Base-by-base conservation (phyloP, 495 filamentous ascomycete species). In the Tuber microsphaerosporum region DNA sequence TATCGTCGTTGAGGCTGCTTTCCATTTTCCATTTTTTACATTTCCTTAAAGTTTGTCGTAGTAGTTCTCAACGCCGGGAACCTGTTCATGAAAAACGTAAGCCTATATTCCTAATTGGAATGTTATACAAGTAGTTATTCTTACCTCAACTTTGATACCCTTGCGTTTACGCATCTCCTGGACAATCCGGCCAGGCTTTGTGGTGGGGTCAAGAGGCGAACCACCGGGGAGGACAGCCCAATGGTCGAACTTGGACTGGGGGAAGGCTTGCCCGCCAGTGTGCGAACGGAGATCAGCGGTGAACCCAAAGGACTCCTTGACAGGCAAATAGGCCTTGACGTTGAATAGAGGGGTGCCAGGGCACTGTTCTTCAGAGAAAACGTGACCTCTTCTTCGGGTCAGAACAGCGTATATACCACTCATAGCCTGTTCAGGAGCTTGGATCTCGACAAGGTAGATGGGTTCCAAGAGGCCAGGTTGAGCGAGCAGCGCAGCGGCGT, bases 231-330 rank as follows among this genome's bases (percentile, higher is more conserved):
- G 89, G 81, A 95, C 86, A 86, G 94, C 90, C 93, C 93, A 99
- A 88, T 99, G 95, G 85, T 97, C 94, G 88, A 99, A 98, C 82
- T 98, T 93, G 76, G 89, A 91, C 88, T 97, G 94, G 82, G 95
- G 95, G 93, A 99, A 99, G 78, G 95, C 95, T 88, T 98, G 95
- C 82, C 95, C 95, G 85, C 91, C 92, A 78, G 95, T 99, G 84
- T 89, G 89, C 80, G 90, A 89, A 84, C 95, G 94, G 82, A 99
- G 93, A 89, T 98, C 95, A 85, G 89, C 92, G 84, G 94, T 95
- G 92, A 99, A 99, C 87, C 95, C 96, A 90, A 99, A 99, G 19
- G 95, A 99, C 90, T 99, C 95, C 88, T 97, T 94, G 90, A 98
- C 93, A 85, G 95, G 95, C 75, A 99, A 88, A 88, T 97, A 99